Conservation (phyloP, 2,329 filamentous ascomycete genomes). For the Verticillium tricorpus region DNA sequence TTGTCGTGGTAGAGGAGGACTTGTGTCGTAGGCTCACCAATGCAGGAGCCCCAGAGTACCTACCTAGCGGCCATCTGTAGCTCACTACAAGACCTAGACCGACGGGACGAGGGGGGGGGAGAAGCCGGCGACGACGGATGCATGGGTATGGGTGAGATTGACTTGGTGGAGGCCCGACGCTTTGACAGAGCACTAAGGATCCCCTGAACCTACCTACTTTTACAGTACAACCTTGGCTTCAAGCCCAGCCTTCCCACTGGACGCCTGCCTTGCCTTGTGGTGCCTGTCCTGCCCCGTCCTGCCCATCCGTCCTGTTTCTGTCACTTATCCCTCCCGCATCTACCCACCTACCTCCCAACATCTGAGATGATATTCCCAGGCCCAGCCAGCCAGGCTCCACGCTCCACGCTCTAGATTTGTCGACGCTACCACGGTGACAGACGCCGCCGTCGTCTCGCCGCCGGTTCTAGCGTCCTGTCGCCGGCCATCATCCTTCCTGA, state of each 20-base stretch:
- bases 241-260: background rate
- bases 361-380: background rate
- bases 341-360: background rate
- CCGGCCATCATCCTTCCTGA: background rate
- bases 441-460: background rate
- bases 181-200: background rate
- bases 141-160: background rate
- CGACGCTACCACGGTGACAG: background rate
- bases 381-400: background rate
- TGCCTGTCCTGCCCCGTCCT: background rate
- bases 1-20: too few species aligned
- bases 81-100: background rate
- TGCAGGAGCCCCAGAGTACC: too few species aligned
- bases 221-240: background rate
- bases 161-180: background rate
- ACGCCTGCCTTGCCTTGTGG: background rate
- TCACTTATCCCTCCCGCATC: background rate
- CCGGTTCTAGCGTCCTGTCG: background rate
- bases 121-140: background rate
- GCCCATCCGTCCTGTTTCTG: background rate
- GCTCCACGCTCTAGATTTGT: background rate
- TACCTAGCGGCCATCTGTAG: too few species aligned
- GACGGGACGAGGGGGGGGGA: background rate
- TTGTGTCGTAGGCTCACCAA: too few species aligned
- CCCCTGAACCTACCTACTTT: background rate